Evolutionary conservation across 1,284 basidiomycete genomes (phyloP).

Genomic region (Ganoderma multipileum): DNA sequence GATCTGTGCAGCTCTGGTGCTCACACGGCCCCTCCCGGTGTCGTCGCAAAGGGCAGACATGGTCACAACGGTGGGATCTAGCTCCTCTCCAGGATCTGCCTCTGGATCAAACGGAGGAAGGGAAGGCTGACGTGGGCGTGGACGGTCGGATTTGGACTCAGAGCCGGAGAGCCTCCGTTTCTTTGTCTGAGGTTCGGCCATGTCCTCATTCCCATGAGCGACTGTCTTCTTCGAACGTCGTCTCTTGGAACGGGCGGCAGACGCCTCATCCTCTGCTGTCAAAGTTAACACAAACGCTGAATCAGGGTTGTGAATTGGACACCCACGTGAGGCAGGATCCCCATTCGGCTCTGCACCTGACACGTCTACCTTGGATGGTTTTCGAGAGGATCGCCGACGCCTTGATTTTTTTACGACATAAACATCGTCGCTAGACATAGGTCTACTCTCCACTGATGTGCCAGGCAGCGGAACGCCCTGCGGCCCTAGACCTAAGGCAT

Average conservation of each 20-base stretch:
- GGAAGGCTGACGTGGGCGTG: slow-evolving; percentile 47
- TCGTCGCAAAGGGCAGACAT: slow-evolving; percentile 81
- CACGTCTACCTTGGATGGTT: slow-evolving; percentile 4
- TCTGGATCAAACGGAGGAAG: slow-evolving; percentile 60
- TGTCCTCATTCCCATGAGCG: slow-evolving; percentile 10
- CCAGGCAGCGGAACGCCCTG: background rate
- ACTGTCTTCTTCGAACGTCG: slow-evolving; percentile 14
- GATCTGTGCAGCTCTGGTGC: slow-evolving; percentile 73
- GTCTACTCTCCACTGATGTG: slow-evolving; percentile 1
- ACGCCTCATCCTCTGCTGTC: slow-evolving; percentile 1
- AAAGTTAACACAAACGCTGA: background rate
- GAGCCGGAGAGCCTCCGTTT: slow-evolving; percentile 11
- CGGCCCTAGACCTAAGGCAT: background rate
- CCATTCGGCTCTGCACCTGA: background rate
- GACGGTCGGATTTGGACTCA: slow-evolving; percentile 21
- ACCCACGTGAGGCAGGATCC: slow-evolving; percentile 12
- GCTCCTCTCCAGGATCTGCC: slow-evolving; percentile 72
- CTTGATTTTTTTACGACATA: slow-evolving; percentile 2
- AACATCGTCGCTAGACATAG: slow-evolving; percentile 3
- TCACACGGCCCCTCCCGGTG: slow-evolving; percentile 75
- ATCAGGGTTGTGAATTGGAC: background rate
- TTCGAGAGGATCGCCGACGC: slow-evolving; percentile 15
- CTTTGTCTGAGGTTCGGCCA: slow-evolving; percentile 12
- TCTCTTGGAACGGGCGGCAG: slow-evolving; percentile 8
- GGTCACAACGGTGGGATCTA: slow-evolving; percentile 79